Base-by-base conservation (phyloP, 345 rosid genomes). In the Streptanthus diversifolius region DNA sequence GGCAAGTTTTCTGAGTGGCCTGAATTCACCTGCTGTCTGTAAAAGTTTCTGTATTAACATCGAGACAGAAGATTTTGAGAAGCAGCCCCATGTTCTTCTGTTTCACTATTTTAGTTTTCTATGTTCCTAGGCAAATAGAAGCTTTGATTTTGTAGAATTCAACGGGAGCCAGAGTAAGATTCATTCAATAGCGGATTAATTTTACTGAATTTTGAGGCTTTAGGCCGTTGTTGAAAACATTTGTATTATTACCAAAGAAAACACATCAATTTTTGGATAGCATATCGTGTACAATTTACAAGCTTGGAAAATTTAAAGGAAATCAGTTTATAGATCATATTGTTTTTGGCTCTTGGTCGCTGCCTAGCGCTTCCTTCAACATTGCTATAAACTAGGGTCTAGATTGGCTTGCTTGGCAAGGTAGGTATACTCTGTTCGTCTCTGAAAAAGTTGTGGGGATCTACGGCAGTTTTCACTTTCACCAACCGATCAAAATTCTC, bases 1-100 rank as follows among this genome's bases (percentile, higher is more conserved):
- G 96, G 82, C 95, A 89, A 80, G 96, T 91, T 47, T 85, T 82
- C 66, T 91, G 74, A 83, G 77, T 55, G 40, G 56, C 49, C 56
- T 37, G 44, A 37, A 35, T 43, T 25, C 49, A 33, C 39, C 18
- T 30, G 39, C 6, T 29, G 15, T 17, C 40, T 5, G 22, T n/a
- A 14, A 7, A 8, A 41, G 45, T 10, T 40, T 63, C 7, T 32
- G 70, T 54, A 54, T 30, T 14, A 47, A 36, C 51, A 56, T 74
- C 12, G 21, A 57, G 63, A 62, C 8, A 29, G 30, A 49, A 40
- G 54, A n/a, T 47, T 53, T 36, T n/a, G 39, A 68, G 14, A 40
- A 60, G 63, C 68, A 15, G 12, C 8, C 13, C n/a, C 41, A 8
- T 59, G 25, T n/a, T 19, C 45, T 19, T 53, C 21, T 63, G 45